Base-by-base conservation (phyloP, 495 filamentous ascomycete genomes). In the Aspergillus sclerotiicarbonarius region DNA sequence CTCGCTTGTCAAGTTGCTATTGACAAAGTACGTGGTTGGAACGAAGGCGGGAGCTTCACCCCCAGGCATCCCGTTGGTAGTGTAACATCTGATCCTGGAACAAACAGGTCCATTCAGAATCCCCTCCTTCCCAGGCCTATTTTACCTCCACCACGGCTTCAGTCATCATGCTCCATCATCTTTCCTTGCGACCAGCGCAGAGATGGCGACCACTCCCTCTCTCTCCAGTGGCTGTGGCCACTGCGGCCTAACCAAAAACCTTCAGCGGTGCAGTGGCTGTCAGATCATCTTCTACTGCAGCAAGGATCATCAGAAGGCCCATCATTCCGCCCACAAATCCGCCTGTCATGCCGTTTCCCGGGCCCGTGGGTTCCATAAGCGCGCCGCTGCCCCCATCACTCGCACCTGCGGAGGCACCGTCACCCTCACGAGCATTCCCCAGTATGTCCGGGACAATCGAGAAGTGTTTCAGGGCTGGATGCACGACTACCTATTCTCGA, bases 231-330 rank as follows among this genome's bases (percentile, higher is more conserved):
- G 37, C 13, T 56, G 53, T 25, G 43, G 53, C 30, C 4, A 45
- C n/a, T 74, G 71, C 54, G 62, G 61, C 15, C 62, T 56, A 7
- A 48, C 16, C 21, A 59, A 64, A 13, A 57, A 64, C 30, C 62
- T 71, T 9, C 43, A 51, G 8, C 67, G 64, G 16, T 84, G 80
- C 58, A 51, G 62, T 25, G 69, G 59, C 35, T 84, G 82, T 61
- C 73, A 71, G 56, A 69, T 73, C 6, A 60, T 74, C 29, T 50
- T 57, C 16, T 85, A 85, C 62, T 84, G 82, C 59, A 61, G 67
- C 52, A 56, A 59, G 13, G 73, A 69, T 8, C 80, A 82, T 60
- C 78, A 83, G 59, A 46, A 48, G 25, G 41, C 62, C 8, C 50
- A 85, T 56, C 58, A 71, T 25, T 46, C 63, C 7, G 45, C 30